Percentiles rank a stretch among this genome's conserved stretches.
phyloP scores from a whole-genome alignment of 148 eudicot species.

The Gaultheria prostrata region DNA sequence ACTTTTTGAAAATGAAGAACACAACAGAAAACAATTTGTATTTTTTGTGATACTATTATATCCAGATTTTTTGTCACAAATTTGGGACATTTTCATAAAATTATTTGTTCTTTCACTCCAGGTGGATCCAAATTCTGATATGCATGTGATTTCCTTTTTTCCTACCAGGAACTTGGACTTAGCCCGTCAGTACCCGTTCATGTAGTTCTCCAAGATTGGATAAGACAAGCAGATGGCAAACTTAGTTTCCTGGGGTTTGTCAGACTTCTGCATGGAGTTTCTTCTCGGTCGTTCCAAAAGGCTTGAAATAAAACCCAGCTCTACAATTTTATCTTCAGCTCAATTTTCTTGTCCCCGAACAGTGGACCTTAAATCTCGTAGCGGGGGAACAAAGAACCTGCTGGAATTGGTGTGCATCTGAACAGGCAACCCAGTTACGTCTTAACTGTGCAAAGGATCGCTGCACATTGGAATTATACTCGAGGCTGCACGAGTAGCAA shows the following conservation, averaged over 20 bases:
- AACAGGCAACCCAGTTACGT: background rate
- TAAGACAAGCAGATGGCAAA: slow-evolving; percentile 89
- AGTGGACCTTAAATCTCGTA: background rate
- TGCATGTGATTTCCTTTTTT: background rate
- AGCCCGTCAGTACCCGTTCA: slow-evolving; percentile 91
- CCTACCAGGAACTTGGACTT: slow-evolving; percentile 80
- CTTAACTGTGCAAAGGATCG: background rate
- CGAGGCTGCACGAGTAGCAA: slow-evolving; percentile 9
- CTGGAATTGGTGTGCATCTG: background rate
- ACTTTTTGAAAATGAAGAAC: background rate
- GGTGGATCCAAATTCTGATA: background rate
- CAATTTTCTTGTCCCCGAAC: background rate
- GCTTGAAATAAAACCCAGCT: slow-evolving; percentile 30
- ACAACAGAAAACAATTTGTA: background rate
- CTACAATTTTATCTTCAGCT: background rate
- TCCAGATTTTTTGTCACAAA: background rate
- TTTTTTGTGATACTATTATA: background rate
- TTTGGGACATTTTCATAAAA: background rate
- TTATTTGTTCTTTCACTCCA: background rate
- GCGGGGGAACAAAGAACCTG: background rate
- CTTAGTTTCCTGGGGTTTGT: slow-evolving; percentile 94
- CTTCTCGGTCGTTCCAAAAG: slow-evolving; percentile 73
- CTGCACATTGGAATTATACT: background rate
- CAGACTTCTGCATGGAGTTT: slow-evolving; percentile 79
- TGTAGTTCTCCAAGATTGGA: slow-evolving; percentile 96